Evolutionary conservation across 2,329 filamentous ascomycete genomes (phyloP).

Genomic region (Harringtonia lauricola): DNA sequence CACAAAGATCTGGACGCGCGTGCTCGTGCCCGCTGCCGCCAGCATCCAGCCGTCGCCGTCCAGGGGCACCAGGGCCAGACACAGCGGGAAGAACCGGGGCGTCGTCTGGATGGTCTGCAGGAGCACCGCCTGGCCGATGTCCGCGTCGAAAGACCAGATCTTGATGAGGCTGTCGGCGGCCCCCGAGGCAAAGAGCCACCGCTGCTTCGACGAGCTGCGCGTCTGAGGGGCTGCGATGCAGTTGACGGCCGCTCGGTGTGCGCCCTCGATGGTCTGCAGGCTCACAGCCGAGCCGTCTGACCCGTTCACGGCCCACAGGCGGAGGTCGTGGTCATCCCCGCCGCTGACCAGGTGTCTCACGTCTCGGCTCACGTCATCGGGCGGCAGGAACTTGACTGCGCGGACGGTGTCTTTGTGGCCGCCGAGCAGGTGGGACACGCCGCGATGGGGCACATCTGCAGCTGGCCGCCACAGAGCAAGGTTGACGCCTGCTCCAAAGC

Average conservation of each 20-base stretch:
- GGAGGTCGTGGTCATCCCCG: constrained; percentile 67
- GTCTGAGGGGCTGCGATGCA: constrained; percentile 36
- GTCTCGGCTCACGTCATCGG: neutral
- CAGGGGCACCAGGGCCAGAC: constrained; percentile 61
- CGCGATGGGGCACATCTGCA: constrained; percentile 40
- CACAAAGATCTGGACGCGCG: constrained; percentile 70
- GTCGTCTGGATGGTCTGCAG: constrained; percentile 61
- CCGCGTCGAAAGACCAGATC: constrained; percentile 55
- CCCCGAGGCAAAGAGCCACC: constrained; percentile 57
- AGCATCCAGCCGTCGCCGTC: constrained; percentile 58
- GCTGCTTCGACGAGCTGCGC: neutral
- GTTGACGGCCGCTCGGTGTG: constrained; percentile 69
- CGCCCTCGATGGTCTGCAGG: constrained; percentile 47
- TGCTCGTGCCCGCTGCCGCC: constrained; percentile 77
- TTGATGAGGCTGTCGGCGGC: constrained; percentile 65
- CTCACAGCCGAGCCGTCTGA: constrained; percentile 22
- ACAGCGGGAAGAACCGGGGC: constrained; percentile 73
- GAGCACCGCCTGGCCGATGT: constrained; percentile 45
- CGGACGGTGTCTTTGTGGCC: constrained; percentile 77
- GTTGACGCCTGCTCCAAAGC: constrained; percentile 82
- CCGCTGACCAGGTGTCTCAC: constrained; percentile 57
- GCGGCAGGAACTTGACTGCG: constrained; percentile 66
- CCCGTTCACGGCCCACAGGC: constrained; percentile 50
- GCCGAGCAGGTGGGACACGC: constrained; percentile 55
- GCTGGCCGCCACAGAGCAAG: constrained; percentile 78